Conservation (phyloP, 2,329 filamentous ascomycete genomes). For the Ceratocystis cubensis region DNA sequence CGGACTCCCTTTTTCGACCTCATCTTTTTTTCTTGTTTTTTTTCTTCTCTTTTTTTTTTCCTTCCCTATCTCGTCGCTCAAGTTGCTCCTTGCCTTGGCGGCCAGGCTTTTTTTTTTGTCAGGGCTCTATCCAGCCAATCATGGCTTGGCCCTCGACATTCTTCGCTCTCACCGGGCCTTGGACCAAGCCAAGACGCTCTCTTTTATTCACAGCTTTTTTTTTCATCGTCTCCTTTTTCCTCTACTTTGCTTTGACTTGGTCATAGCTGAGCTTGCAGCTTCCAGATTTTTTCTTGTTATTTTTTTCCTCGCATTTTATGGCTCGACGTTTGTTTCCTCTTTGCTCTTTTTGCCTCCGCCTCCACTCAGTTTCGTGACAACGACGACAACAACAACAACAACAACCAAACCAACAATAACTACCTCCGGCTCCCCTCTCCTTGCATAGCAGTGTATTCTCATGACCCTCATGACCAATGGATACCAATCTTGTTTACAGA, state of each 20-base stretch:
- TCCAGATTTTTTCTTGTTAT: not conserved
- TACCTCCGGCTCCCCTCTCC: not conserved
- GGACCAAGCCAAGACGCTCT: not conserved
- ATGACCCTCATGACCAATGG: slow-evolving; percentile 14
- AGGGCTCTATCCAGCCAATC: not conserved
- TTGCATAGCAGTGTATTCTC: slow-evolving; percentile 11
- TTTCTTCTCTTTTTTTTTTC: not conserved
- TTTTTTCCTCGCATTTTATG: slow-evolving; percentile 6
- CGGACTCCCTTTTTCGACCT: too few species aligned
- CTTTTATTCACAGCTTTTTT: not conserved
- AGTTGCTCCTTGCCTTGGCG: not conserved
- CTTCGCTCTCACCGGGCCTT: too few species aligned
- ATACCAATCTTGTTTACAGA: slow-evolving; percentile 1
- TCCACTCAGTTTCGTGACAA: not conserved
- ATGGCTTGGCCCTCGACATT: not conserved
- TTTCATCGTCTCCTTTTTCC: not conserved
- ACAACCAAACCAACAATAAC: not conserved
- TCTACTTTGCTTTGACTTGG: slow-evolving; percentile 6
- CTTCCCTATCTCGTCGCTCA: not conserved
- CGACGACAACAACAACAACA: not conserved
- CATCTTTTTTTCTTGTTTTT: not conserved
- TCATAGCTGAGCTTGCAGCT: slow-evolving; percentile 8
- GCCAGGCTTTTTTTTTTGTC: not conserved
- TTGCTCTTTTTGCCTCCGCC: not conserved
- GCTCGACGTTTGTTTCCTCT: slow-evolving; percentile 4